Evolutionary conservation across 805 yeast species (phyloP), one percentile per base, ranked within the genome.

Genomic region (Barnettozyma sp.): DNA sequence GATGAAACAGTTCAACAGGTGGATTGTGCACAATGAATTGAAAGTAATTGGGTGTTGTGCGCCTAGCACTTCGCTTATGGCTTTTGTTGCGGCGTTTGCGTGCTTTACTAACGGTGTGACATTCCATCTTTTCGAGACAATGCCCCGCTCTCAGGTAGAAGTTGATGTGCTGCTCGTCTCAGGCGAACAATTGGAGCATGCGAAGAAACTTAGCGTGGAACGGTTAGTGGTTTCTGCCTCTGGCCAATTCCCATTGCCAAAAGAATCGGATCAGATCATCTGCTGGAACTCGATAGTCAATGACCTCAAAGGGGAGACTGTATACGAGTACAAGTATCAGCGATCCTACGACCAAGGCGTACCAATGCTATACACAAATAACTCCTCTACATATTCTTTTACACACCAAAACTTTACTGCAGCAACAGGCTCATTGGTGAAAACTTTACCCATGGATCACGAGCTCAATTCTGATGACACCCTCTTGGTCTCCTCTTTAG

Each of bases 401-500:
- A 66, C 74, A 5, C 79, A 75, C 38, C 59, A 68, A 39, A 71
- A 73, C 42, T 52, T 76, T 26, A 69, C 74, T 5, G 68, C 78
- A 42, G 63, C 76, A 6, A 56, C 70, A 22, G 74, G 82, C 3
- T 63, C 81, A 1, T 59, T 70, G 17, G 58, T 66, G 5, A 60
- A 54, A 25, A 44, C 50, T 0, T 51, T 60, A 11, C 64, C 68
- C 12, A 30, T 59, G 7, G 62, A 54, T 9, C 57, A 66, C 26
- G 71, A 65, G 33, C 32, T 68, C 19, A 48, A 50, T 21, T 22
- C 42, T 12, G 39, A 45, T 11, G 63, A 68, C 41, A 35, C 44
- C 36, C 25, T 64, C n/a, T 36, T 56, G 2, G 42, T 64, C n/a
- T 52, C 60, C 3, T 33, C 54, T 18, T 51, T 41, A 54, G 16